Percentiles rank a stretch among this genome's conserved stretches.
Evolutionary conservation across 305 asterid species (phyloP).

Genomic region (Rubia balearica): DNA sequence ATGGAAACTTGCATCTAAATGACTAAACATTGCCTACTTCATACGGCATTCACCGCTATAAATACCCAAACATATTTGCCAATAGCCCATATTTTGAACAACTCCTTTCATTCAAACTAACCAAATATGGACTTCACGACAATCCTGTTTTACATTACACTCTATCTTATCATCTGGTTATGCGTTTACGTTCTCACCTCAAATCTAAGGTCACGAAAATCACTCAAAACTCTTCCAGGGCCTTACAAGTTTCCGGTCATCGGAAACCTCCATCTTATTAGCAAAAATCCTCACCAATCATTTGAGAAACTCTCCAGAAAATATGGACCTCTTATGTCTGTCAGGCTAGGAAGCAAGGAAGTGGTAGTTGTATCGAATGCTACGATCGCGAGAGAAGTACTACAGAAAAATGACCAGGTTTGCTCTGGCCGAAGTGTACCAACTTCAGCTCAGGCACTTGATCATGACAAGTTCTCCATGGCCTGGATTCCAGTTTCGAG

Average conservation of each 20-base stretch:
- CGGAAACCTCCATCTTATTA: constrained; percentile 32
- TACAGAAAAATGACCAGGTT: constrained; percentile 18
- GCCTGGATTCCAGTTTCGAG: constrained; percentile 18
- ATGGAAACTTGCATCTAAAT: no score
- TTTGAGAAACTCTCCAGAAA: constrained; percentile 27
- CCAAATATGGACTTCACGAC: background rate
- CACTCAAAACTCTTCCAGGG: constrained; percentile 29
- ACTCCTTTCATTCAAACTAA: no score
- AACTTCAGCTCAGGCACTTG: background rate
- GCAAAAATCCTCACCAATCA: constrained; percentile 28
- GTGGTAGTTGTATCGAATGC: constrained; percentile 10
- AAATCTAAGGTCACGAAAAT: background rate
- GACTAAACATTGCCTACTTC: no score
- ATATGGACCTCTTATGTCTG: constrained; percentile 33
- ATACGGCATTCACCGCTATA: no score
- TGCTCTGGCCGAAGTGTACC: constrained; percentile 13
- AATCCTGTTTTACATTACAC: background rate
- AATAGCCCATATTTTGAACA: no score
- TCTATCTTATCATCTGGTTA: background rate
- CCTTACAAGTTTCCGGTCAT: constrained; percentile 28
- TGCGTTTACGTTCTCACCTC: background rate
- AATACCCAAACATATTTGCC: no score
- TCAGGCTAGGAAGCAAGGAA: constrained; percentile 27
- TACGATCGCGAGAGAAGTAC: constrained; percentile 2
- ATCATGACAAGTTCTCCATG: constrained; percentile 7